Evolutionary conservation across 805 yeast species (phyloP).

Genomic region (Maudiozyma saulgeensis): DNA sequence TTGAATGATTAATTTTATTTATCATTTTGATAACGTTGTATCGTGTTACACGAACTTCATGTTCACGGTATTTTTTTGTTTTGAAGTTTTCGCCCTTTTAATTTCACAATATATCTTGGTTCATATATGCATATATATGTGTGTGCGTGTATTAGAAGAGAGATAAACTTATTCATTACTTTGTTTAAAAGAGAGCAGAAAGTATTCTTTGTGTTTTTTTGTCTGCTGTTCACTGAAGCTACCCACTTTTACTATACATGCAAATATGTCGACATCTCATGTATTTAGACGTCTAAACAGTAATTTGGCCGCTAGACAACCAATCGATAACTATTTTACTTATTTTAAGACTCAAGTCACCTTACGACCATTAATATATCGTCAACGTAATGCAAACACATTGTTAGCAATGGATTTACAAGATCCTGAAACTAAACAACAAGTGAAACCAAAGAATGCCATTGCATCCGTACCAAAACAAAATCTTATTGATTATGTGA

Average conservation of each 20-base stretch:
- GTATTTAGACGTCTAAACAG: background rate
- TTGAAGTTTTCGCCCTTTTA: too few species aligned
- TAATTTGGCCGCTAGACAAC: constrained; percentile 11
- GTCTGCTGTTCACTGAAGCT: too few species aligned
- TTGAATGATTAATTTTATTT: background rate
- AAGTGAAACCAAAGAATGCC: constrained; percentile 28
- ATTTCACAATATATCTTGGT: background rate
- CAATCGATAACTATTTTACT: constrained; percentile 26
- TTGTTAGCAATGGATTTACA: constrained; percentile 33
- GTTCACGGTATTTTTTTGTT: too few species aligned
- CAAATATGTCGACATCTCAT: background rate
- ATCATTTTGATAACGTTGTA: background rate
- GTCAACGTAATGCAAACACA: constrained; percentile 32
- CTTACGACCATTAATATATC: constrained; percentile 33
- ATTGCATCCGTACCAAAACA: constrained; percentile 24
- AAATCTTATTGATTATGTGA: constrained; percentile 21
- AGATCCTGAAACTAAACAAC: constrained; percentile 28
- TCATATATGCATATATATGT: background rate
- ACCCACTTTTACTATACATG: background rate
- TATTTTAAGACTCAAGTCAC: constrained; percentile 29
- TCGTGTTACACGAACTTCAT: background rate
- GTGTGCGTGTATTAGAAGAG: too few species aligned
- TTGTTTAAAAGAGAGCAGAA: too few species aligned
- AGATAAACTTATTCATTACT: background rate
- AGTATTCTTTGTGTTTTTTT: too few species aligned